A percentile compares a stretch with the other conserved stretches of the same genome.
Conservation (phyloP, 2,329 filamentous ascomycete genomes). For the Fusarium cyanostomum region DNA sequence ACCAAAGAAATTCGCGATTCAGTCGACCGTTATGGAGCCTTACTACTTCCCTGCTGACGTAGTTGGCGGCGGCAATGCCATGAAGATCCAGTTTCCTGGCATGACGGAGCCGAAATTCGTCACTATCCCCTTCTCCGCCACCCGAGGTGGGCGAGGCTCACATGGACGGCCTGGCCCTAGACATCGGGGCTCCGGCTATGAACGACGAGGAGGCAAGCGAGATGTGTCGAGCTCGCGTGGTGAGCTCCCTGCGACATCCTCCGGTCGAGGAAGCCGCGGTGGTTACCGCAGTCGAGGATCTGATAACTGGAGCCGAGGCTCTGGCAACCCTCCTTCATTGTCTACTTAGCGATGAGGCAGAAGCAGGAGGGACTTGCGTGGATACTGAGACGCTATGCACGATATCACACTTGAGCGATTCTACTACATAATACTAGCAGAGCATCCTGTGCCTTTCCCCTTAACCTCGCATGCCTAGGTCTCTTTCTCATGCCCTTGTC, state of each 20-base stretch:
- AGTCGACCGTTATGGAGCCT: conserved; percentile 48
- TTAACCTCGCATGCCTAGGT: conserved; percentile 9
- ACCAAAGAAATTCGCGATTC: conserved; percentile 60
- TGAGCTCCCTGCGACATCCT: conserved; percentile 36
- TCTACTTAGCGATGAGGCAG: conserved; percentile 34
- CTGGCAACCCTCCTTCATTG: conserved; percentile 39
- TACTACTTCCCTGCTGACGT: conserved; percentile 48
- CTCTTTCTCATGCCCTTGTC: conserved; percentile 4
- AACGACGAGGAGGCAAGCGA: conserved; percentile 47
- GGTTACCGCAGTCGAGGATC: conserved; percentile 52
- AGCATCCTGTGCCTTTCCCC: conserved; percentile 23
- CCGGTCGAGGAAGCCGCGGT: conserved; percentile 51
- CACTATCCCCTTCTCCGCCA: conserved; percentile 49
- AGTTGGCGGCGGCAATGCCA: conserved; percentile 47
- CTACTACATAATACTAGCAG: conserved; percentile 36
- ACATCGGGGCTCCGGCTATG: conserved; percentile 44
- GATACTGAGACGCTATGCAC: conserved; percentile 12
- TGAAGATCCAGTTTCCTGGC: conserved; percentile 55
- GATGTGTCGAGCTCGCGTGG: conserved; percentile 46
- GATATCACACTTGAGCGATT: conserved; percentile 21
- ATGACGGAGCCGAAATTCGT: conserved; percentile 53
- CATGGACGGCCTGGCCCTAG: conserved; percentile 42
- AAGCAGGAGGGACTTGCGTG: conserved; percentile 20
- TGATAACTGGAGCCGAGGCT: conserved; percentile 54
- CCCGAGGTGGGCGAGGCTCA: conserved; percentile 46